Conservation (phyloP, 305 asterid genomes). For the Rubia tinctorum region DNA sequence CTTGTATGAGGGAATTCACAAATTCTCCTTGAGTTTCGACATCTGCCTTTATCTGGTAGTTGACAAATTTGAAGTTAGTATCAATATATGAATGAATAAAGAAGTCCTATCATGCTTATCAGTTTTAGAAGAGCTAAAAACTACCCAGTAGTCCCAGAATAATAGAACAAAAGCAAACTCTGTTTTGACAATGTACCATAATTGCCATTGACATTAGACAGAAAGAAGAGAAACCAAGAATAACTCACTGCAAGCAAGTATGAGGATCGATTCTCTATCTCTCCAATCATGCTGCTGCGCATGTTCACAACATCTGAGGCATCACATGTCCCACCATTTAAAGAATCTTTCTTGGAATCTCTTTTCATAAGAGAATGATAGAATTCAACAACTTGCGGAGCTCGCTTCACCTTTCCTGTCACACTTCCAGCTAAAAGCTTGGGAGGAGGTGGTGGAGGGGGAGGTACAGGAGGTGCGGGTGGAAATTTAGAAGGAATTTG, state of each 20-base stretch:
- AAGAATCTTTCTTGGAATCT: slow-evolving; percentile 78
- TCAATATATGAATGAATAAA: neutral
- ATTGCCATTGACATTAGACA: neutral
- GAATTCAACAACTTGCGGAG: slow-evolving; percentile 88
- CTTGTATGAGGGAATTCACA: slow-evolving; percentile 70
- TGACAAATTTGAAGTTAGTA: neutral
- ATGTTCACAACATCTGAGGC: slow-evolving; percentile 62
- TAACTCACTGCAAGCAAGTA: slow-evolving; percentile 84
- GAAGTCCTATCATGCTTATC: neutral
- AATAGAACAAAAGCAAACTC: neutral
- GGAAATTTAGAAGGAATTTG: slow-evolving; percentile 33
- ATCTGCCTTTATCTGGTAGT: slow-evolving; percentile 70
- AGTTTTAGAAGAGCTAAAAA: neutral
- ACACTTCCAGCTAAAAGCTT: slow-evolving; percentile 34
- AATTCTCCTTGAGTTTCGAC: slow-evolving; percentile 98
- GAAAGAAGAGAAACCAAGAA: slow-evolving; percentile 8
- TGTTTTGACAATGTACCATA: neutral
- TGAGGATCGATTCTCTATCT: slow-evolving; percentile 88
- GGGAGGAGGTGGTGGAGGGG: slow-evolving; percentile 77
- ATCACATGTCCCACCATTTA: slow-evolving; percentile 63
- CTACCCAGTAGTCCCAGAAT: neutral
- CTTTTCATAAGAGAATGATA: slow-evolving; percentile 93
- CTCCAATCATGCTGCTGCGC: slow-evolving; percentile 94
- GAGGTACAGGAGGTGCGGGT: slow-evolving; percentile 41
- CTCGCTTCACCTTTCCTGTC: slow-evolving; percentile 69